phyloP scores from a whole-genome alignment of 257 asterid species.

The Perilla frutescens region DNA sequence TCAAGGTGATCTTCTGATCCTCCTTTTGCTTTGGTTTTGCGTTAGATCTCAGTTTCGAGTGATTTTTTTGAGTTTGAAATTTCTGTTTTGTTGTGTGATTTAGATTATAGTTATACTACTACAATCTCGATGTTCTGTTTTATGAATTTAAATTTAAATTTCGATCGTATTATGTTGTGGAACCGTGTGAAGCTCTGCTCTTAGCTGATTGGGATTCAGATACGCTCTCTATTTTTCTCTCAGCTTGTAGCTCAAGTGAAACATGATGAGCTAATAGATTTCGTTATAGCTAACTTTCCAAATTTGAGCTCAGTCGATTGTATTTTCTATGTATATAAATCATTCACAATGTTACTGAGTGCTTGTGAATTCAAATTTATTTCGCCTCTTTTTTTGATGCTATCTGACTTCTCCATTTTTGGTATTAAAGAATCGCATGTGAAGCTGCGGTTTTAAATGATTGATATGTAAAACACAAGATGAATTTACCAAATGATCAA shows the following conservation, averaged over 20 bases:
- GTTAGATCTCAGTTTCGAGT: slow-evolving; percentile 9
- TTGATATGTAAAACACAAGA: not conserved
- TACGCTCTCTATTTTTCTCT: slow-evolving; percentile 1
- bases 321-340: slow-evolving; percentile 16
- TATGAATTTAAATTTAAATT: not conserved
- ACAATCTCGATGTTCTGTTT: not conserved
- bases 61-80: slow-evolving; percentile 4
- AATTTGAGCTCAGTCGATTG: slow-evolving; percentile 9
- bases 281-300: not conserved
- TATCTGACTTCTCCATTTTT: not conserved
- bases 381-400: not conserved
- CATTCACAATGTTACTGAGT: not conserved
- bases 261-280: slow-evolving; percentile 10
- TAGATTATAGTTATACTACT: not conserved
- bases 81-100: slow-evolving; percentile 16
- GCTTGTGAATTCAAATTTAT: not conserved
- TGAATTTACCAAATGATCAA: not conserved
- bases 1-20: slow-evolving; percentile 43
- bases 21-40: slow-evolving; percentile 13
- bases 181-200: not conserved
- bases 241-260: slow-evolving; percentile 3
- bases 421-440: slow-evolving; percentile 10
- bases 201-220: slow-evolving; percentile 28
- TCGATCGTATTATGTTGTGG: not conserved
- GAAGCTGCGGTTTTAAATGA: slow-evolving; percentile 9